Percentiles rank a stretch among this genome's conserved stretches.
These are phyloP conservation scores for Aurantiochytrium sp. DNA, from an alignment of 108 stramenopile genomes.

Conservation along the genomic window DNA sequence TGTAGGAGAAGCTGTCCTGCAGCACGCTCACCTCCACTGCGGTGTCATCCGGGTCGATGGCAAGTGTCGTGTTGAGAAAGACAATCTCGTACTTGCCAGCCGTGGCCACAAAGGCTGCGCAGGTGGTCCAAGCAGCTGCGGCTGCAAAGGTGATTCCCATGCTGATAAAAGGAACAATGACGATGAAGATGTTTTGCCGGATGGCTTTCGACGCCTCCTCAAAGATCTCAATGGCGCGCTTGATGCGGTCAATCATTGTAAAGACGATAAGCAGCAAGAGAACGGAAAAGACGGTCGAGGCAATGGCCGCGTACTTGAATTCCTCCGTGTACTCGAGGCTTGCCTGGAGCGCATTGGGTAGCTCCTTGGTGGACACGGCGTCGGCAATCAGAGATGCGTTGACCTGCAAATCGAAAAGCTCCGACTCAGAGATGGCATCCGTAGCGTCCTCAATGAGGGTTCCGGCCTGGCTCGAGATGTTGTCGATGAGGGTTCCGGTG, in stretches of 20 bases:
- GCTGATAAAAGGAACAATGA: neutral
- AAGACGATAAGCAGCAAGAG: neutral
- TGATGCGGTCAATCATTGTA: neutral
- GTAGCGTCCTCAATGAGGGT: neutral
- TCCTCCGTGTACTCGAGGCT: neutral
- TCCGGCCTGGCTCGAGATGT: neutral
- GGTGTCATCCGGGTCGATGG: neutral
- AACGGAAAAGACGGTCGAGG: neutral
- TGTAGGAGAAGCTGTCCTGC: neutral
- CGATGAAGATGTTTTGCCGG: neutral
- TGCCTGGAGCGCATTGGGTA: neutral
- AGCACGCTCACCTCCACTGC: neutral
- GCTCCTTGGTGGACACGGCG: neutral
- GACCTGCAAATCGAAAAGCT: neutral
- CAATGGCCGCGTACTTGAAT: neutral
- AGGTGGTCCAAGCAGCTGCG: neutral
- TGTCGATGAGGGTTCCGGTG: neutral
- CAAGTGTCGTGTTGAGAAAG: neutral
- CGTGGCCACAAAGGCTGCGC: neutral
- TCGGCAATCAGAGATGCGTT: neutral
- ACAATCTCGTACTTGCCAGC: neutral
- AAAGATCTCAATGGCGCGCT: constrained; percentile 7
- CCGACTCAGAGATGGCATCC: neutral
- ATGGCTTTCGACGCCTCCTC: neutral
- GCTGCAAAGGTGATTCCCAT: neutral